Evolutionary conservation across 2,329 filamentous ascomycete genomes (phyloP), one percentile per base, ranked within the genome.

Genomic region (Fusarium sp.): DNA sequence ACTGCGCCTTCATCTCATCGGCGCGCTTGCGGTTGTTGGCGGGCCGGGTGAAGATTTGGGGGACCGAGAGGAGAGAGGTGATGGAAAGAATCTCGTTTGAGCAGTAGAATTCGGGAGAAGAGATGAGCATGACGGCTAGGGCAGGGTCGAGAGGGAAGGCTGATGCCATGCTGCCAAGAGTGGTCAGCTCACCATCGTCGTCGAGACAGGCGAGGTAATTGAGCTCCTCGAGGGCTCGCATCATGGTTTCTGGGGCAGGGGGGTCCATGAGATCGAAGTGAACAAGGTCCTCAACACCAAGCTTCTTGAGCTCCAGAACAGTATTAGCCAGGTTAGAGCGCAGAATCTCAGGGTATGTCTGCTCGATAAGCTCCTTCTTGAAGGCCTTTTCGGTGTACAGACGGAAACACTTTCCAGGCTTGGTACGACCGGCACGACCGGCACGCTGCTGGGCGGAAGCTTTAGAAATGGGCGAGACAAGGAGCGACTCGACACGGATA

Each of bases 221-320:
- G 53, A 99, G 87, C 79, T 99, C 95, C 76, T 99, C 95, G 19
- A 99, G 81, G 4, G 95, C 95, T 67, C 96, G 88, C 94, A 99
- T 99, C 77, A 99, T 88, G 9, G 96, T 99, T 79, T 99, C 96
- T 0, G 95, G 96, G 2, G 96, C 94, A 1, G 95, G 95, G 21
- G 95, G 95, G 70, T 99, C 95, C 94, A 99, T 98, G 43, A 99
- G 84, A 74, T 99, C 96, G 72, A 99, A 99, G 78, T 99, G 95
- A 10, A 99, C 95, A 45, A 99, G 82, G 76, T 99, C 95, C 67
- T 96, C 88, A 25, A 99, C 88, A 39, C 95, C 95, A 35, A 99
- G 88, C 79, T 99, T 98, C 84, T 98, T 98, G 72, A 99, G 80
- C 76, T 99, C 95, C 41, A 99, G 80, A 2, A 99, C 95, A 0